Evolutionary conservation across 768 basidiomycete species (phyloP).

Genomic region (Lentinula guzmanii): DNA sequence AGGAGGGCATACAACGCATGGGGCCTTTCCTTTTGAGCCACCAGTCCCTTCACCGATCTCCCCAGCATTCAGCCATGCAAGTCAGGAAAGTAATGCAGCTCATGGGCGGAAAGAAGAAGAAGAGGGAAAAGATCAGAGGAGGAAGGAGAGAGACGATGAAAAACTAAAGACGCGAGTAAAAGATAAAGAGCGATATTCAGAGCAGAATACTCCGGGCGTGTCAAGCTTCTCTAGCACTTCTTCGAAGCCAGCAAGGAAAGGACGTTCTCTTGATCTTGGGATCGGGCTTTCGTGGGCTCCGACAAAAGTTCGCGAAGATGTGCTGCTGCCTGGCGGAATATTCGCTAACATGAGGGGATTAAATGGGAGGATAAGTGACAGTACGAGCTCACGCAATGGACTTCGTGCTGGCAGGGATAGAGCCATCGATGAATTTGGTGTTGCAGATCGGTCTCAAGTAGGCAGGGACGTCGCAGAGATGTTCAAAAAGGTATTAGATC

Average conservation of each 20-base stretch:
- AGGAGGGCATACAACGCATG: slow-evolving; percentile 38
- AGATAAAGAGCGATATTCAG: neutral
- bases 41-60: slow-evolving; percentile 47
- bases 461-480: slow-evolving; percentile 42
- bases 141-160: slow-evolving; percentile 15
- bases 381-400: slow-evolving; percentile 21
- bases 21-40: slow-evolving; percentile 64
- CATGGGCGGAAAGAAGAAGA: slow-evolving; percentile 17
- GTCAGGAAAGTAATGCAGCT: slow-evolving; percentile 17
- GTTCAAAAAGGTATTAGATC: slow-evolving; percentile 41
- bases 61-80: slow-evolving; percentile 11
- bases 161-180: slow-evolving; percentile 8
- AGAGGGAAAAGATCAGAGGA: slow-evolving; percentile 15
- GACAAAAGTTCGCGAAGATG: slow-evolving; percentile 57
- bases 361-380: slow-evolving; percentile 16
- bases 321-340: slow-evolving; percentile 45
- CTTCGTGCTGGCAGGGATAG: slow-evolving; percentile 16
- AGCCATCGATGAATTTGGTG: slow-evolving; percentile 14
- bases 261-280: slow-evolving; percentile 67
- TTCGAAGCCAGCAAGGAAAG: slow-evolving; percentile 42
- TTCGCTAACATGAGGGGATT: slow-evolving; percentile 25
- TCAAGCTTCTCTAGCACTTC: neutral
- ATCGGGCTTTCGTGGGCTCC: slow-evolving; percentile 72
- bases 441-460: slow-evolving; percentile 22
- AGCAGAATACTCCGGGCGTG: neutral